phyloP scores from a whole-genome alignment of 805 yeast genomes.

The Zygosaccharomyces kombuchaensis region DNA sequence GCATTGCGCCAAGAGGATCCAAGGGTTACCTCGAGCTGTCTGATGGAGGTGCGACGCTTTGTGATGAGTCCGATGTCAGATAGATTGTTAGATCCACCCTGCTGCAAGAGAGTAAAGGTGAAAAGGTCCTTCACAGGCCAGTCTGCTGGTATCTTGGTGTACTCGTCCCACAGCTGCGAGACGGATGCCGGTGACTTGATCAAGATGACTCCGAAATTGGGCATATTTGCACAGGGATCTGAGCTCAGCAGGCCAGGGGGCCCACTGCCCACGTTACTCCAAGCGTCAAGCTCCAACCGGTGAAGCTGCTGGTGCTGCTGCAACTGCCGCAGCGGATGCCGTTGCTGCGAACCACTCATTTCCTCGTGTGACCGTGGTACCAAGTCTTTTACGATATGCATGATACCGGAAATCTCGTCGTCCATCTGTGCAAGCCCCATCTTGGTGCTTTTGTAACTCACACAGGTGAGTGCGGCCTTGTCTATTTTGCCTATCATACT shows the following conservation, averaged over 20 bases:
- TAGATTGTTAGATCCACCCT: slow-evolving; percentile 12
- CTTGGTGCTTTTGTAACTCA: slow-evolving; percentile 6
- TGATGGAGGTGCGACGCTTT: slow-evolving; percentile 23
- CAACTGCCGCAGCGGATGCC: neutral
- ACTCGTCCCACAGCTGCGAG: slow-evolving; percentile 31
- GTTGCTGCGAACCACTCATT: neutral
- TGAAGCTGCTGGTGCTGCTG: neutral
- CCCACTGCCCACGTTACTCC: neutral
- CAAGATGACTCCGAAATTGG: slow-evolving; percentile 29
- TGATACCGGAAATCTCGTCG: slow-evolving; percentile 7
- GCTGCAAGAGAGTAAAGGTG: slow-evolving; percentile 19
- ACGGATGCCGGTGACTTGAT: slow-evolving; percentile 30
- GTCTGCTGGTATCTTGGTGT: slow-evolving; percentile 27
- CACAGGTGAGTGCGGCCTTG: slow-evolving; percentile 8
- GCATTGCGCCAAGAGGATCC: slow-evolving; percentile 31
- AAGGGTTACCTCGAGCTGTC: slow-evolving; percentile 22
- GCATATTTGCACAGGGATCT: slow-evolving; percentile 25
- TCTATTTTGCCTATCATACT: slow-evolving; percentile 19
- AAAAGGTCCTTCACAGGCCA: slow-evolving; percentile 25
- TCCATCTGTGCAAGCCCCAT: slow-evolving; percentile 1
- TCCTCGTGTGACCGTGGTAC: neutral
- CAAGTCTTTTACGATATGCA: slow-evolving; percentile 3
- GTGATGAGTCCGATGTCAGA: slow-evolving; percentile 16
- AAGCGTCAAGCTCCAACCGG: slow-evolving; percentile 1
- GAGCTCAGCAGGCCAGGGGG: neutral